Conservation (phyloP, 148 eudicot species). For the Selenicereus undatus region DNA sequence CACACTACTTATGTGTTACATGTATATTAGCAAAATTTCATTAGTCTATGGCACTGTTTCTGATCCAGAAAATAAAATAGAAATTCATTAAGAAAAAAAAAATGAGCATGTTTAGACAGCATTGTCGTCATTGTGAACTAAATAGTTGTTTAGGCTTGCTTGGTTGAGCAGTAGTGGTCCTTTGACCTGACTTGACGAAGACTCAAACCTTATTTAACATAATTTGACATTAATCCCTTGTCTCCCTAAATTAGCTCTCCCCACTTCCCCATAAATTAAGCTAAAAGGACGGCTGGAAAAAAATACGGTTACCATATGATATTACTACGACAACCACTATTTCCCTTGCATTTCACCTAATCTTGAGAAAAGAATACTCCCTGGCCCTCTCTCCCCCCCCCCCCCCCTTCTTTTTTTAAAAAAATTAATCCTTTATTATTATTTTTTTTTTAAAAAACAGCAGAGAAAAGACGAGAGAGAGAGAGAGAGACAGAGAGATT, state of each 20-base stretch:
- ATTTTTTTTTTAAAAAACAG: neutral
- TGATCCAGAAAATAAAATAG: too few species aligned
- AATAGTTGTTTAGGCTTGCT: neutral
- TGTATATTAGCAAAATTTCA: too few species aligned
- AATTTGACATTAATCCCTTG: neutral
- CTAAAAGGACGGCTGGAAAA: conserved; percentile 1
- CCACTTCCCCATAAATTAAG: conserved; percentile 14
- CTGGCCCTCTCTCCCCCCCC: neutral
- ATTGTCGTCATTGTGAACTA: too few species aligned
- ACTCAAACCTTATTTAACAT: conserved; percentile 20
- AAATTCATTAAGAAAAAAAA: too few species aligned
- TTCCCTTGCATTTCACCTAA: conserved; percentile 39
- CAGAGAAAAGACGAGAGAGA: conserved; percentile 3
- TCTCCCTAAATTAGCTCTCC: neutral
- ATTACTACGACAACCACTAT: conserved; percentile 24
- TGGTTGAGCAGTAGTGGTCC: conserved; percentile 33
- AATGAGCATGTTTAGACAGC: too few species aligned
- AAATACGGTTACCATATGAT: conserved; percentile 13
- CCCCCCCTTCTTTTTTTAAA: too few species aligned
- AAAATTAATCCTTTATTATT: neutral
- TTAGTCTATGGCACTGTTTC: too few species aligned
- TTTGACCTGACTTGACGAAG: conserved; percentile 33
- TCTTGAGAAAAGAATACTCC: conserved; percentile 24
- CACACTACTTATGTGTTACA: too few species aligned
- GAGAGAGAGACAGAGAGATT: conserved; percentile 4